Conservation (phyloP, 1,284 basidiomycete genomes). For the Tilletia indica region DNA sequence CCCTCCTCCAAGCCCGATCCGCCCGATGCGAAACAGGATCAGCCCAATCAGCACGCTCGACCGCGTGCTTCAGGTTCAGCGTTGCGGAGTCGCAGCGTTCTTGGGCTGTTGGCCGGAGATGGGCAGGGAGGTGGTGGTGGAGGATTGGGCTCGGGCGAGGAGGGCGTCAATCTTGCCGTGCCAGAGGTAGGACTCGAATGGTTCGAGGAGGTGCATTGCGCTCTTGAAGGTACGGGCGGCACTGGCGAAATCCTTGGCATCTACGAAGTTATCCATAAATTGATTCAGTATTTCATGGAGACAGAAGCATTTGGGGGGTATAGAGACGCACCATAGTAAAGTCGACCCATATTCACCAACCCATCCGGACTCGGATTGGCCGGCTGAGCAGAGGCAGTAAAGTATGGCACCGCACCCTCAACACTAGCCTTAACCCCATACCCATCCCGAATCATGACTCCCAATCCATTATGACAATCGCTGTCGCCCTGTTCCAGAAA, state of each 20-base stretch:
- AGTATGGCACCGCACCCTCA: slow-evolving; percentile 67
- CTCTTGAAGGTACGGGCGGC: slow-evolving; percentile 34
- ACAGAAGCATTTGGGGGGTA: too few species aligned
- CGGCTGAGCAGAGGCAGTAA: slow-evolving; percentile 75
- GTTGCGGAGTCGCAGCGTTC: slow-evolving; percentile 37
- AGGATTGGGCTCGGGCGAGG: slow-evolving; percentile 24
- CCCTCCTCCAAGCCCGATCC: slow-evolving; percentile 48
- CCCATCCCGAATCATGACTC: slow-evolving; percentile 87
- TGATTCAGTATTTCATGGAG: background rate
- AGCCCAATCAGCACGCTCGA: slow-evolving; percentile 50
- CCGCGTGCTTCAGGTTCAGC: slow-evolving; percentile 39
- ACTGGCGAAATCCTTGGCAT: slow-evolving; percentile 31
- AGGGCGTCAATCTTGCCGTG: slow-evolving; percentile 38
- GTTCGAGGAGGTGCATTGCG: slow-evolving; percentile 30
- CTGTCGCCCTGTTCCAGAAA: slow-evolving; percentile 65
- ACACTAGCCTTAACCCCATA: slow-evolving; percentile 65
- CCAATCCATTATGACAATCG: slow-evolving; percentile 83
- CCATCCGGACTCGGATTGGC: slow-evolving; percentile 76
- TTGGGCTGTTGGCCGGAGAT: background rate
- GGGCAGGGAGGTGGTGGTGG: background rate
- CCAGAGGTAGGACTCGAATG: slow-evolving; percentile 42
- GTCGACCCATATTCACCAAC: slow-evolving; percentile 82
- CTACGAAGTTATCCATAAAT: background rate
- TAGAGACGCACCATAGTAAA: slow-evolving; percentile 61
- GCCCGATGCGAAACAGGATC: slow-evolving; percentile 48